Evolutionary conservation across 2,329 filamentous ascomycete genomes (phyloP).

Genomic region (Botryotinia convoluta): DNA sequence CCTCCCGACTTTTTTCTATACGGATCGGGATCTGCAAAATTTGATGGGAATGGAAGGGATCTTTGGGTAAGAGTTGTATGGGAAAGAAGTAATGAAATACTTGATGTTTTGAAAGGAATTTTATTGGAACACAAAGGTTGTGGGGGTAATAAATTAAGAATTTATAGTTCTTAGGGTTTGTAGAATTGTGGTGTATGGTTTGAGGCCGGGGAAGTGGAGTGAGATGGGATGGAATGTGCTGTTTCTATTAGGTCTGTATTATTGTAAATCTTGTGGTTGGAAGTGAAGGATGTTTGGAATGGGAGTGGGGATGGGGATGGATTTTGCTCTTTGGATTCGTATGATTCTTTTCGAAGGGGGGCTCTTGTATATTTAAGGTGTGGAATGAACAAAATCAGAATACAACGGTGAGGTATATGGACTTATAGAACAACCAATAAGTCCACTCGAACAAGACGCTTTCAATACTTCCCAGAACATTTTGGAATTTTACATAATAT

Average conservation of each 20-base stretch:
- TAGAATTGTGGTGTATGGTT: not conserved
- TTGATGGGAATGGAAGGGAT: not conserved
- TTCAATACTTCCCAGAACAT: not conserved
- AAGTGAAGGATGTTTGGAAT: not conserved
- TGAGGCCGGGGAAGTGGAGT: too few species aligned
- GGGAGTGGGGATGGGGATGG: rapidly evolving
- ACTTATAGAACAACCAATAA: not conserved
- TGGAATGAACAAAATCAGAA: rapidly evolving
- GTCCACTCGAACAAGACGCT: rapidly evolving
- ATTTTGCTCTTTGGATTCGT: not conserved
- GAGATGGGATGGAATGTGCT: not conserved
- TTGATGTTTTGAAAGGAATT: not conserved
- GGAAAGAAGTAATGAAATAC: not conserved
- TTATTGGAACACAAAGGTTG: not conserved
- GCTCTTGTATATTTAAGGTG: rapidly evolving
- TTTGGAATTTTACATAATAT: not conserved
- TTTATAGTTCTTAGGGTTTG: not conserved
- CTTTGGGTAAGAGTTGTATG: not conserved
- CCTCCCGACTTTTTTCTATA: not conserved
- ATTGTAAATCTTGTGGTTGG: not conserved
- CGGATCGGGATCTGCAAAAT: not conserved
- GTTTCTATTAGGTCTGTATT: not conserved
- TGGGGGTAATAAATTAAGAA: not conserved
- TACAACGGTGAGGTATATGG: not conserved
- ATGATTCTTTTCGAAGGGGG: not conserved